Evolutionary conservation across 805 yeast species (phyloP), one percentile per base, ranked within the genome.

Genomic region (Candida peoriensis): DNA sequence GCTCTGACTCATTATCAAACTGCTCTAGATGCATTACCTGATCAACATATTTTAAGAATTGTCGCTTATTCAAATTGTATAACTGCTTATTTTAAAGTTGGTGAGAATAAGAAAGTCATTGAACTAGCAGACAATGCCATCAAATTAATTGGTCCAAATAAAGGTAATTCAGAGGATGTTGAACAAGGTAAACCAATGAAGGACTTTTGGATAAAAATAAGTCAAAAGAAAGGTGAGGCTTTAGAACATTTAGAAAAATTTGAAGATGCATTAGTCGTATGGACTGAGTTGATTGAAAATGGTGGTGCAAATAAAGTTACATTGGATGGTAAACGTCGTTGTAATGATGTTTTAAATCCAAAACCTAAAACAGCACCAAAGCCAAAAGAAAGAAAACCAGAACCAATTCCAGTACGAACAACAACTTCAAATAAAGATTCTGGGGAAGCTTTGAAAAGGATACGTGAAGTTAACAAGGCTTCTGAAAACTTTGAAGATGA

Each of bases 251-350:
- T 78, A 34, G 99, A 93, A 49, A 72, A 71, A 45, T 85, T 70
- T 57, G 54, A 67, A 36, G 78, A 71, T 6, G 81, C 97, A 0
- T 63, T 84, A 18, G 64, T 58, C 0, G 54, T 73, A 6, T 90
- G 87, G 66, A 72, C 70, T 38, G 56, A 64, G 22, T 65, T 89
- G 33, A 68, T 93, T 13, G 73, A 75, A 37, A 73, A 76, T 39
- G 95, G 95, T 0, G 74, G 73, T 17, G 72, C 78, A 3, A 73
- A 76, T 21, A 75, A 78, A 39, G 64, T 72, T 20, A 66, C 76
- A 0, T 61, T 90, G 72, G 96, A 85, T 32, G 95, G 90, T 3
- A 87, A 77, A 53, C 71, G 90, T 48, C 71, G 98, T 38, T 84
- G 96, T 41, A 71, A 72, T 33, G 70, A 70, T 13, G 74, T 78